A percentile compares a stretch with the other conserved stretches of the same genome.
phyloP scores from a whole-genome alignment of 73 alveolate genomes.

The Paramecium sonneborni region DNA sequence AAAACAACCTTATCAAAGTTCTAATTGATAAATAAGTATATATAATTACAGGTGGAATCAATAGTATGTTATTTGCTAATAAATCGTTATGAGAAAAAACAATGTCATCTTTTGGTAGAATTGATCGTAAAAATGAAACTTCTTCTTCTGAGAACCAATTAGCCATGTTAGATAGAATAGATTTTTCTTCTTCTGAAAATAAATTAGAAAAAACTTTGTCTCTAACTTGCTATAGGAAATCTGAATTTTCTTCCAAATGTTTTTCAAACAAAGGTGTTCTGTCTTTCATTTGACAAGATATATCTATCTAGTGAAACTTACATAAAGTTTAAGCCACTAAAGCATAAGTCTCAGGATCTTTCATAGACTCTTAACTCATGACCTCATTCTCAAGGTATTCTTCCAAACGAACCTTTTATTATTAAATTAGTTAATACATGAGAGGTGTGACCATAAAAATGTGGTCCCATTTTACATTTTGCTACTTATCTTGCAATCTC shows the following conservation, averaged over 20 bases:
- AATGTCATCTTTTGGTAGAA: conserved; percentile 48
- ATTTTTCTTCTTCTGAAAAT: neutral
- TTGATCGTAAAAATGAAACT: neutral
- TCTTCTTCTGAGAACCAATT: conserved; percentile 59
- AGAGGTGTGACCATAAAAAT: conserved; percentile 48
- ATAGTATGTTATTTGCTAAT: conserved; percentile 57
- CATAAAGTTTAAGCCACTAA: conserved; percentile 55
- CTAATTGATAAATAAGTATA: neutral
- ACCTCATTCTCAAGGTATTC: conserved; percentile 53
- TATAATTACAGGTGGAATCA: conserved; percentile 25
- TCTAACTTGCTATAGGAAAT: neutral
- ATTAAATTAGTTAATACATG: conserved; percentile 3
- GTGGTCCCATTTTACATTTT: conserved; percentile 53
- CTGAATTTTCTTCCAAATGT: conserved; percentile 3
- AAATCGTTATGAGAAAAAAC: conserved; percentile 66
- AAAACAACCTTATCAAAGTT: conserved; percentile 38
- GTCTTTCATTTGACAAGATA: neutral
- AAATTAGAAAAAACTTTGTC: neutral
- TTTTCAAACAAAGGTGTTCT: conserved; percentile 20
- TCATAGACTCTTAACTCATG: conserved; percentile 56
- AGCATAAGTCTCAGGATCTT: conserved; percentile 16
- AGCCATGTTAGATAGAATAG: neutral
- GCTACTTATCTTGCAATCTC: conserved; percentile 46
- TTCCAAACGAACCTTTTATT: conserved; percentile 59
- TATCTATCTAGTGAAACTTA: conserved; percentile 57